These are phyloP conservation scores for Euphrasia confusa DNA, from an alignment of 257 asterid species.

Conservation along the genomic window DNA sequence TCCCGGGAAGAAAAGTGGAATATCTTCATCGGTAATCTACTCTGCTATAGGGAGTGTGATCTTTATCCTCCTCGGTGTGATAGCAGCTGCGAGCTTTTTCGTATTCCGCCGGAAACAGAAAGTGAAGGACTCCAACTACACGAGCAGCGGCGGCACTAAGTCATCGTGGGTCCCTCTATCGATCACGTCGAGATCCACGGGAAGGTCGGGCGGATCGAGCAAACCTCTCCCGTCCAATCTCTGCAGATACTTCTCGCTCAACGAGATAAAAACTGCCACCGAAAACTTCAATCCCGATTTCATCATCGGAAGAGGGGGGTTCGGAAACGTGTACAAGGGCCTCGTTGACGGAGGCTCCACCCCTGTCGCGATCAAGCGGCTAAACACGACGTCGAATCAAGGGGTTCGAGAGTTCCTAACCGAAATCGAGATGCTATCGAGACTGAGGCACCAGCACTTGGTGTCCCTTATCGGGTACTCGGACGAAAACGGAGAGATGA, in stretches of 20 bases:
- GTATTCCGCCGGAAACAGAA: constrained; percentile 29
- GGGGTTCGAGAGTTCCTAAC: constrained; percentile 59
- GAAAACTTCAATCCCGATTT: constrained; percentile 33
- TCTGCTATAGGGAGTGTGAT: constrained; percentile 28
- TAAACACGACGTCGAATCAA: constrained; percentile 44
- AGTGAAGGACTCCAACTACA: constrained; percentile 24
- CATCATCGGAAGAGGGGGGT: constrained; percentile 53
- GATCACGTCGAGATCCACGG: constrained; percentile 25
- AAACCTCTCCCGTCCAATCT: constrained; percentile 32
- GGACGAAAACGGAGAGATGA: constrained; percentile 56
- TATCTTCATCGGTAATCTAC: neutral
- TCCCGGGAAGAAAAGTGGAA: neutral
- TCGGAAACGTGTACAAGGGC: constrained; percentile 59
- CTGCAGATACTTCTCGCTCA: constrained; percentile 39
- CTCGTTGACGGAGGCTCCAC: constrained; percentile 32
- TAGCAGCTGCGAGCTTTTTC: constrained; percentile 23
- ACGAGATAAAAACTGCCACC: constrained; percentile 46
- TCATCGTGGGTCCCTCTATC: constrained; percentile 38
- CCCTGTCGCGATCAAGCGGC: constrained; percentile 45
- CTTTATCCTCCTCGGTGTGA: constrained; percentile 24
- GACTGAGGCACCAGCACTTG: constrained; percentile 51
- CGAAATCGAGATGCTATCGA: constrained; percentile 57
- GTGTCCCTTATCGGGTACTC: constrained; percentile 68
- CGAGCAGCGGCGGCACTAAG: constrained; percentile 13
- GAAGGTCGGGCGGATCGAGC: constrained; percentile 27